phyloP scores from a whole-genome alignment of 1,284 basidiomycete genomes.

The Leccinum griseonigrum region DNA sequence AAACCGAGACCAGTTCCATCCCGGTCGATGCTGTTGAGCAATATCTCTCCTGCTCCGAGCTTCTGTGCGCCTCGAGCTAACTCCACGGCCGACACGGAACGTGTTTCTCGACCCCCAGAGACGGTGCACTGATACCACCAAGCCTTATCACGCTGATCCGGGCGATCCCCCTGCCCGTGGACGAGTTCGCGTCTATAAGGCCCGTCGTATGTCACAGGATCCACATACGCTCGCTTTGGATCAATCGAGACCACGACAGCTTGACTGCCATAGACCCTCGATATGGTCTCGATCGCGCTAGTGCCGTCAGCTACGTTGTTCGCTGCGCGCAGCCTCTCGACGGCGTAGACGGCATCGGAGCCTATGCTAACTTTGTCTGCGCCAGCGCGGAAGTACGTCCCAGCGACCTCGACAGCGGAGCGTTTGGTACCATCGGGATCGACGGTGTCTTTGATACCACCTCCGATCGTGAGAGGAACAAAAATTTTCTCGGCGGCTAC shows the following conservation, averaged over 20 bases:
- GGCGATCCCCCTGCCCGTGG: slow-evolving; percentile 47
- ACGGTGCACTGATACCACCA: slow-evolving; percentile 99
- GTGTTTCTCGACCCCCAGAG: slow-evolving; percentile 84
- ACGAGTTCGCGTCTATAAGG: slow-evolving; percentile 70
- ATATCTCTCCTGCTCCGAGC: slow-evolving; percentile 93
- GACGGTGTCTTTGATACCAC: slow-evolving; percentile 94
- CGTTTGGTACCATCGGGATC: slow-evolving; percentile 93
- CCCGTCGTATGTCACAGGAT: slow-evolving; percentile 64
- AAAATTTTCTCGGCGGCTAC: slow-evolving; percentile 90
- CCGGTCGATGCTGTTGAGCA: slow-evolving; percentile 96
- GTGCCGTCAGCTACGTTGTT: slow-evolving; percentile 56
- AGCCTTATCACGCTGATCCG: slow-evolving; percentile 65
- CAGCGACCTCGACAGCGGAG: slow-evolving; percentile 91
- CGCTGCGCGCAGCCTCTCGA: slow-evolving; percentile 73
- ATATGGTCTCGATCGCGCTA: slow-evolving; percentile 96
- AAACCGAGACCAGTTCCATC: slow-evolving; percentile 95
- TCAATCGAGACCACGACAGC: slow-evolving; percentile 98
- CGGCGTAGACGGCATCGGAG: slow-evolving; percentile 91
- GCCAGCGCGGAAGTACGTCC: slow-evolving; percentile 94
- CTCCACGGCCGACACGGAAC: slow-evolving; percentile 92
- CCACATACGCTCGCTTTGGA: slow-evolving; percentile 87
- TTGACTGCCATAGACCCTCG: slow-evolving; percentile 89
- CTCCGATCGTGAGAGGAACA: slow-evolving; percentile 98
- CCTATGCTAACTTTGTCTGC: slow-evolving; percentile 99
- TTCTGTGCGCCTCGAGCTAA: slow-evolving; percentile 86